Evolutionary conservation across 1,139 yeast species (phyloP), one percentile per base, ranked within the genome.

Genomic region (Blastobotrys elegans): DNA sequence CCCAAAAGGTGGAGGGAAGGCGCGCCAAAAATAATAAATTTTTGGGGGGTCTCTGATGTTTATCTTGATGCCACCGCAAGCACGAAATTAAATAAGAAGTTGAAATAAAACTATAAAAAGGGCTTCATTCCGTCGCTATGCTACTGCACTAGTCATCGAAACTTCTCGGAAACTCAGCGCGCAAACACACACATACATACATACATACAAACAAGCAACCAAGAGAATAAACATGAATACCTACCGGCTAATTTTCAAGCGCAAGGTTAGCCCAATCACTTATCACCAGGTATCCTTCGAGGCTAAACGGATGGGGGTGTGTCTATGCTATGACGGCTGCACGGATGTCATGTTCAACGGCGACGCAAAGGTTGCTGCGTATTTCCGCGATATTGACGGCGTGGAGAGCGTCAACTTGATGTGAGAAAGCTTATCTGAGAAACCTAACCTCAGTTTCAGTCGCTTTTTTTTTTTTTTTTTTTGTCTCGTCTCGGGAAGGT

Each of bases 251-350:
- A 31, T 36, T 13, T 43, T 43, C 30, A 29, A 37, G 20, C 34
- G 22, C 10, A 37, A 43, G 18, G 41, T 43, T 4, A 43, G 46
- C 31, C 46, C 46, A 7, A 35, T 29, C 18, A 36, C 30, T 3
- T 43, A 43, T 29, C 46, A 43, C 31, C 41, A 34, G 27, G 46
- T 43, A n/a, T 43, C 46, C 16, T 43, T 43, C 32, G 46, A 43
- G 36, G 46, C 46, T 8, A 26, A 37, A 14, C 10, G 26, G 29
- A 27, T 36, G 41, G 46, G 46, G 2, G 17, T 43, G 4, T 4
- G 11, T 2, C 21, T 43, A 22, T 24, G 41, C 36, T 43, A 43
- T n/a, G 46, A 43, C 31, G 46, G 46, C 3, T 22, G 36, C 31
- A 38, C 40, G 10, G 46, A 43, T 20, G 29, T 43, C 29, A 35